Conservation (phyloP, 2,329 filamentous ascomycete genomes). For the Emmonsia crescens region DNA sequence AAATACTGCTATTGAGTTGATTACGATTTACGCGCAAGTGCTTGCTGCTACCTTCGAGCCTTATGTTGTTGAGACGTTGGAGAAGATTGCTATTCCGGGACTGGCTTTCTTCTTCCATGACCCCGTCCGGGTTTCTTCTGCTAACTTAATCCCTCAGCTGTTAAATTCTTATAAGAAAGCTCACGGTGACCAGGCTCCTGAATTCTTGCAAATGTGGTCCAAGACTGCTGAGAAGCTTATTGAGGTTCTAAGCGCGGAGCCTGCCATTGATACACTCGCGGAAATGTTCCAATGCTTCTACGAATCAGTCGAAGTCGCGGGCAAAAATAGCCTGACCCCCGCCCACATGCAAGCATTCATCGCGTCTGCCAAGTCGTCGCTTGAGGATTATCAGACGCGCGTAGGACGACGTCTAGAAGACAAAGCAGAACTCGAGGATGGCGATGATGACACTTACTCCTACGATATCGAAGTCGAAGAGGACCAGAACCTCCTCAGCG, state of each 20-base stretch:
- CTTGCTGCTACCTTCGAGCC: constrained; percentile 87
- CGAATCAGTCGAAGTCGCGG: constrained; percentile 89
- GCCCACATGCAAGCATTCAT: constrained; percentile 82
- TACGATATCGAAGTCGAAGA: constrained; percentile 87
- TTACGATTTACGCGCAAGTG: constrained; percentile 93
- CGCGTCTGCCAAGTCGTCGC: constrained; percentile 68
- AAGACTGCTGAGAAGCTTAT: constrained; percentile 81
- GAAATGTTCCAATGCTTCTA: constrained; percentile 99
- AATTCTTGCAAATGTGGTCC: constrained; percentile 74
- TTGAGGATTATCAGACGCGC: constrained; percentile 86
- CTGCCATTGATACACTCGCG: constrained; percentile 87
- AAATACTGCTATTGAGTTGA: constrained; percentile 97
- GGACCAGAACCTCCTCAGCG: constrained; percentile 87
- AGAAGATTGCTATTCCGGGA: constrained; percentile 87
- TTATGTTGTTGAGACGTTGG: constrained; percentile 87
- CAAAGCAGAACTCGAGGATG: constrained; percentile 71
- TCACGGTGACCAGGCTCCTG: constrained; percentile 67
- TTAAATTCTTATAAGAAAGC: constrained; percentile 90
- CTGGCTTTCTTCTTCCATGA: constrained; percentile 99
- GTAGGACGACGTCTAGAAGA: constrained; percentile 78
- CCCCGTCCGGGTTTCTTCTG: constrained; percentile 86
- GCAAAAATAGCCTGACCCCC: constrained; percentile 66
- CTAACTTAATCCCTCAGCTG: constrained; percentile 86
- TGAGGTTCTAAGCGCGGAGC: constrained; percentile 86
- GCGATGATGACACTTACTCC: constrained; percentile 81